phyloP scores from a whole-genome alignment of 495 filamentous ascomycete genomes.

The Daldinia caldariorum region DNA sequence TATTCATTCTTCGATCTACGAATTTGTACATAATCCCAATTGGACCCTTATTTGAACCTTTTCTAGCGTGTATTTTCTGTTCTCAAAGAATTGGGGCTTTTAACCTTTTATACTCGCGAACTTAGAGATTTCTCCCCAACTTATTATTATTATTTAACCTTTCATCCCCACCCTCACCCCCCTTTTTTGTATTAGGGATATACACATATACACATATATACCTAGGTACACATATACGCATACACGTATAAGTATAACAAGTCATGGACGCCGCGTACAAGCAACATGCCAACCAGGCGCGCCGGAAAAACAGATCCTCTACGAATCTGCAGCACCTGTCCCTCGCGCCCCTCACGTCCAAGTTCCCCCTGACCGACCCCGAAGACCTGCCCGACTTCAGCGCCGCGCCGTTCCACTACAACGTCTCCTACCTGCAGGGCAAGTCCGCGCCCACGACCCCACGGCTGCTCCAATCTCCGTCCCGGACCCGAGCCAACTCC shows the following conservation, averaged over 20 bases:
- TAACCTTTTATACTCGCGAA: neutral
- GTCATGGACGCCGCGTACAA: conserved; percentile 65
- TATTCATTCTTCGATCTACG: conserved; percentile 7
- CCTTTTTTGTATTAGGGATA: neutral
- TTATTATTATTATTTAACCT: neutral
- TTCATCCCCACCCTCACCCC: neutral
- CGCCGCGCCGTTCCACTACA: conserved; percentile 43
- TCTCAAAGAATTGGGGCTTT: neutral
- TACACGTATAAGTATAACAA: neutral
- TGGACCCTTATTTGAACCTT: neutral
- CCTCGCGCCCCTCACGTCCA: conserved; percentile 72
- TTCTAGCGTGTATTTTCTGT: neutral
- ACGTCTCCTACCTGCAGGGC: conserved; percentile 61
- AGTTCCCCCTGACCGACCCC: conserved; percentile 67
- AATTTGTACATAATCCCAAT: conserved; percentile 6
- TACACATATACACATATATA: too few species aligned
- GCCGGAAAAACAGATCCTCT: conserved; percentile 58
- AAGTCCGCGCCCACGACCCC: conserved; percentile 68
- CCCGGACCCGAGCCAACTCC: conserved; percentile 53
- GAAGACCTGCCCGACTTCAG: conserved; percentile 53
- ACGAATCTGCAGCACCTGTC: conserved; percentile 63
- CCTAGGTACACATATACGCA: too few species aligned
- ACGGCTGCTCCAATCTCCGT: conserved; percentile 63
- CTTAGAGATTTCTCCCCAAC: neutral
- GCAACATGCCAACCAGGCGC: conserved; percentile 58